Evolutionary conservation across 2,329 filamentous ascomycete species (phyloP).

Genomic region (Phaeophleospora eucalypticola): DNA sequence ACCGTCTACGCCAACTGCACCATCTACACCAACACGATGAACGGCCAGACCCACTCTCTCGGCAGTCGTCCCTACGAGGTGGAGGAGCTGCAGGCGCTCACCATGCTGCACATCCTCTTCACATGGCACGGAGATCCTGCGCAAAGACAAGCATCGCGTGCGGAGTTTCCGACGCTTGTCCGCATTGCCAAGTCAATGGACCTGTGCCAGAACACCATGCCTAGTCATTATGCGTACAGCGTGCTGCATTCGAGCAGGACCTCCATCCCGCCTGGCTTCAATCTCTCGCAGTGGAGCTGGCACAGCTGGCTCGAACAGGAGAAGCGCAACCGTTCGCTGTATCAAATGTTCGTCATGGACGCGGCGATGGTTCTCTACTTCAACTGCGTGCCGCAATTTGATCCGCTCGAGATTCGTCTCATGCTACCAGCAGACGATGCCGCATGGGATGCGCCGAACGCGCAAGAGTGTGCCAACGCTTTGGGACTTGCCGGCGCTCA

Average conservation of each 20-base stretch:
- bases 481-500: constrained; percentile 59
- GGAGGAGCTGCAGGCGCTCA: constrained; percentile 65
- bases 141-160: constrained; percentile 61
- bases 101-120: constrained; percentile 59
- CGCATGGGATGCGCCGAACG: constrained; percentile 63
- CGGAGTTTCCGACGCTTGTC: constrained; percentile 56
- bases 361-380: constrained; percentile 66
- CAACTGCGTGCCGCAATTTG: constrained; percentile 61
- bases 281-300: constrained; percentile 60
- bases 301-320: constrained; percentile 66
- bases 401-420: constrained; percentile 60
- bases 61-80: constrained; percentile 40
- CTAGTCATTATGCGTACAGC: constrained; percentile 50
- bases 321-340: constrained; percentile 61
- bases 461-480: constrained; percentile 59
- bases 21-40: constrained; percentile 45
- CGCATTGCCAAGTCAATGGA: constrained; percentile 55
- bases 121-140: constrained; percentile 66
- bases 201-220: constrained; percentile 52
- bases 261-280: constrained; percentile 44
- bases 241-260: constrained; percentile 56
- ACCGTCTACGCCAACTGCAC: constrained; percentile 56
- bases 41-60: constrained; percentile 38
- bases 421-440: constrained; percentile 71
- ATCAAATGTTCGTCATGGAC: constrained; percentile 62